These are phyloP conservation scores for Globisporangium irregulare DNA, from an alignment of 352 stramenopile species.

Conservation along the genomic window DNA sequence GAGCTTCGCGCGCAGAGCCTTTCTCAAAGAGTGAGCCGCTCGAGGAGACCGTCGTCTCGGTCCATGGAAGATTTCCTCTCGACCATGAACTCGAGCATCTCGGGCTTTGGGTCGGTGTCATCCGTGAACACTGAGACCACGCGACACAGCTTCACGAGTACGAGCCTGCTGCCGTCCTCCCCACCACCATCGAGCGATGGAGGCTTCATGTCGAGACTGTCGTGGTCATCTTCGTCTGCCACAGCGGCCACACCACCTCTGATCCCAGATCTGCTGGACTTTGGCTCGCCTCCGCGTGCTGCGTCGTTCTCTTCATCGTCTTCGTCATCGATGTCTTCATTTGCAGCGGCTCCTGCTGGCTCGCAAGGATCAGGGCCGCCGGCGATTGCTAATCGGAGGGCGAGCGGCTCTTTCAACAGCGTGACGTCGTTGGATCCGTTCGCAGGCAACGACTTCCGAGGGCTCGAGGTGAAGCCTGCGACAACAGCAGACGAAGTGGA, in stretches of 20 bases:
- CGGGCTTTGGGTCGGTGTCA: constrained; percentile 11
- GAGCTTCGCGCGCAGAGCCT: constrained; percentile 63
- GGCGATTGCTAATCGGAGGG: not conserved
- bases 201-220: constrained; percentile 13
- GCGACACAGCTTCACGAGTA: constrained; percentile 22
- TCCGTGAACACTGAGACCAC: not conserved
- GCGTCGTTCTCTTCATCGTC: constrained; percentile 23
- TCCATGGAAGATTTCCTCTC: constrained; percentile 72
- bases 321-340: constrained; percentile 15
- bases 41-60: constrained; percentile 43
- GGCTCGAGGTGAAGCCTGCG: constrained; percentile 38
- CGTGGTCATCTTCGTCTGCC: constrained; percentile 9
- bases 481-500: constrained; percentile 20
- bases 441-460: constrained; percentile 60
- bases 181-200: constrained; percentile 22
- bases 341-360: constrained; percentile 11
- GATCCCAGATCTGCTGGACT: constrained; percentile 17
- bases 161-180: constrained; percentile 32
- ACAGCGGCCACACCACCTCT: not conserved
- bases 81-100: constrained; percentile 57
- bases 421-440: constrained; percentile 47
- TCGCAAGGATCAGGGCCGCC: not conserved
- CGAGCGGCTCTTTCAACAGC: constrained; percentile 1
- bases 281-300: constrained; percentile 13
- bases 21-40: constrained; percentile 30